Base-by-base conservation (phyloP, 2,329 filamentous ascomycete species). In the Drechslerella dactyloides region DNA sequence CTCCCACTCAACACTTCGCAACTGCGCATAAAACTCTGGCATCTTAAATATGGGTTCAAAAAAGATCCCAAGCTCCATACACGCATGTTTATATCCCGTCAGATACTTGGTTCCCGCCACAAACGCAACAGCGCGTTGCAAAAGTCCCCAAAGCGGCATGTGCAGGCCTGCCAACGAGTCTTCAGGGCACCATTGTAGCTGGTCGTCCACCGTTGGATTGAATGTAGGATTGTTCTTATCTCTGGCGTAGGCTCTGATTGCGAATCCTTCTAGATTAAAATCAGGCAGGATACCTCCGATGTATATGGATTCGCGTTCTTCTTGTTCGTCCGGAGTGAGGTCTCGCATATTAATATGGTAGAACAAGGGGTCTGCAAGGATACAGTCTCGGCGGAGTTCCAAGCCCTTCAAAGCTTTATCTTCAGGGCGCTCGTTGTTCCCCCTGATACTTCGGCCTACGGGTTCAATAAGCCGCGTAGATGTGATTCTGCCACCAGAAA, bases 21-120 rank as follows among this genome's bases (percentile, higher is more conserved):
- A 6, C 33, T 13, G 13, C 33, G 13, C 33, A 37, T 37, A 37
- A 37, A 7, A 37, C 33, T n/a, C n/a, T n/a, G 13, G 33, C 33
- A 37, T 37, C 33, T 6, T 13, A 37, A n/a, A n/a, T n/a, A n/a
- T n/a, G n/a, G n/a, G n/a, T n/a, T n/a, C n/a, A n/a, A n/a, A n/a
- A n/a, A n/a, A n/a, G n/a, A n/a, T n/a, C n/a, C n/a, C n/a, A 33
- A 61, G 2, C 19, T 51, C 58, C 48, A 61, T 61, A 61, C 53
- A 44, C 15, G 53, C n/a, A 8, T 10, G 40, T 30, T 42, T 42
- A 44, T 61, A 61, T 11, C 13, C 48, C 30, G 30, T 30, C 58
- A 61, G 42, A 44, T 30, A 52, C 5, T 53, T 33, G 21, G 59
- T n/a, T 30, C 7, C 11, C 8, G 19, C 37, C 11, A 24, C 21